Evolutionary conservation across 2,329 filamentous ascomycete genomes (phyloP).

Genomic region (Balansia obtecta): DNA sequence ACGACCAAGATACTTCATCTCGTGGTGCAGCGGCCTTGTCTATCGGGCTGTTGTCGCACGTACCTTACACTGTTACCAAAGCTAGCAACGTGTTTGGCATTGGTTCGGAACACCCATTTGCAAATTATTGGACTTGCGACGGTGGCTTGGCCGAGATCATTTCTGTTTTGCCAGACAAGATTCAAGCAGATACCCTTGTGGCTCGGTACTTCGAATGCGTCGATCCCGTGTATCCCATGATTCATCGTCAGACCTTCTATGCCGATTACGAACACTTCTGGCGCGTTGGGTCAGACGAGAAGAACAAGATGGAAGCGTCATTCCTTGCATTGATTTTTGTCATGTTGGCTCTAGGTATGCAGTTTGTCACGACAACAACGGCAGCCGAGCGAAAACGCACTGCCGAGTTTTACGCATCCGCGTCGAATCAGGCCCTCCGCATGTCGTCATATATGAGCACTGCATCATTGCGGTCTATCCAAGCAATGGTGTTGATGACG

Average conservation of each 20-base stretch:
- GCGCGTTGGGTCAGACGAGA: slow-evolving; percentile 46
- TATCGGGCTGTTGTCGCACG: slow-evolving; percentile 54
- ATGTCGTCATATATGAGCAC: slow-evolving; percentile 67
- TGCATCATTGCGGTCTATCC: slow-evolving; percentile 59
- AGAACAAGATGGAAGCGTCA: slow-evolving; percentile 49
- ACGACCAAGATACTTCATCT: slow-evolving; percentile 30
- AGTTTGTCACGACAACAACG: slow-evolving; percentile 53
- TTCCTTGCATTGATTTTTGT: slow-evolving; percentile 63
- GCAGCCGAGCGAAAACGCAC: slow-evolving; percentile 57
- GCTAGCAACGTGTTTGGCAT: slow-evolving; percentile 73
- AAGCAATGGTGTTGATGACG: slow-evolving; percentile 68
- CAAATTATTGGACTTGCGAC: slow-evolving; percentile 75
- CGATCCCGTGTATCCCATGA: slow-evolving; percentile 71
- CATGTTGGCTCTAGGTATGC: slow-evolving; percentile 66
- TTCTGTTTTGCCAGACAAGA: slow-evolving; percentile 60
- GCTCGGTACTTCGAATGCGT: slow-evolving; percentile 56
- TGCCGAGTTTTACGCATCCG: slow-evolving; percentile 71
- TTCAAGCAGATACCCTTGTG: slow-evolving; percentile 61
- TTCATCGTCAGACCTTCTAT: slow-evolving; percentile 63
- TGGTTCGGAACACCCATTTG: slow-evolving; percentile 65
- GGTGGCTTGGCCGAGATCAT: slow-evolving; percentile 66
- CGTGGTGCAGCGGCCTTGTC: slow-evolving; percentile 42
- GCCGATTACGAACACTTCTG: slow-evolving; percentile 71
- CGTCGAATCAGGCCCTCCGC: slow-evolving; percentile 63
- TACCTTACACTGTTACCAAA: slow-evolving; percentile 57